Percentiles rank a stretch among this genome's conserved stretches.
Evolutionary conservation across 2,329 filamentous ascomycete genomes (phyloP).

Genomic region (Neonectria magnoliae): DNA sequence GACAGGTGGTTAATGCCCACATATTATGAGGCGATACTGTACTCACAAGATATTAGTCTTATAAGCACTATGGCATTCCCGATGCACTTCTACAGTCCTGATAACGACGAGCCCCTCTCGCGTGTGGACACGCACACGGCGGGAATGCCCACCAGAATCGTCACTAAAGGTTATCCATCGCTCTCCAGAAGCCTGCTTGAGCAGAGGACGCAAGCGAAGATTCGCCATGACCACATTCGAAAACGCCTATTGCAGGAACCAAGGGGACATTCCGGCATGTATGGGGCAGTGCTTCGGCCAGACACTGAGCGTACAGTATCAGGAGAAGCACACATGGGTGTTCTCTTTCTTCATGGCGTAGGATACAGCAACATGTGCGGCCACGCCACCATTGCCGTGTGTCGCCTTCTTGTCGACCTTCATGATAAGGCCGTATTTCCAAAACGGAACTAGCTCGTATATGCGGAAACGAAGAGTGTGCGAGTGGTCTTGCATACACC

Average conservation of each 20-base stretch:
- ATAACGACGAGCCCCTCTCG: not conserved
- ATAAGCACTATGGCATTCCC: not conserved
- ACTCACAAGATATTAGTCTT: not conserved
- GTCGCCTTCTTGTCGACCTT: slow-evolving; percentile 2
- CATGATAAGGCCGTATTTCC: slow-evolving; percentile 7
- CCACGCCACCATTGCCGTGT: slow-evolving; percentile 10
- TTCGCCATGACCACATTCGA: slow-evolving; percentile 4
- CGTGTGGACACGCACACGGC: slow-evolving; percentile 17
- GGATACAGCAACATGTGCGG: slow-evolving; percentile 21
- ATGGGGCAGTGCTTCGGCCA: slow-evolving; percentile 5
- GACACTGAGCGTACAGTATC: slow-evolving; percentile 1
- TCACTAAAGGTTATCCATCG: slow-evolving; percentile 4
- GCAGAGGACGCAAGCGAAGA: not conserved
- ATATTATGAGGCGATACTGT: not conserved
- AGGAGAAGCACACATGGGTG: slow-evolving; percentile 18
- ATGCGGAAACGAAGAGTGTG: not conserved
- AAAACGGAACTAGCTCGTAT: not conserved
- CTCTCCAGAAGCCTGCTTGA: slow-evolving; percentile 1
- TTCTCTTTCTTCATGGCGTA: slow-evolving; percentile 4
- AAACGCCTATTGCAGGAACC: not conserved
- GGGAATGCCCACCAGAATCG: slow-evolving; percentile 8
- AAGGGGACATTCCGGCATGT: slow-evolving; percentile 16
- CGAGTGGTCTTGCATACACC: slow-evolving; percentile 7
- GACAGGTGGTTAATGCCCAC: not conserved
- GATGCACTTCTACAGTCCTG: not conserved